A percentile compares a stretch with the other conserved stretches of the same genome.
These are phyloP conservation scores for Vickermania ingenoplastis DNA, from an alignment of 208 protist species.

Conservation along the genomic window DNA sequence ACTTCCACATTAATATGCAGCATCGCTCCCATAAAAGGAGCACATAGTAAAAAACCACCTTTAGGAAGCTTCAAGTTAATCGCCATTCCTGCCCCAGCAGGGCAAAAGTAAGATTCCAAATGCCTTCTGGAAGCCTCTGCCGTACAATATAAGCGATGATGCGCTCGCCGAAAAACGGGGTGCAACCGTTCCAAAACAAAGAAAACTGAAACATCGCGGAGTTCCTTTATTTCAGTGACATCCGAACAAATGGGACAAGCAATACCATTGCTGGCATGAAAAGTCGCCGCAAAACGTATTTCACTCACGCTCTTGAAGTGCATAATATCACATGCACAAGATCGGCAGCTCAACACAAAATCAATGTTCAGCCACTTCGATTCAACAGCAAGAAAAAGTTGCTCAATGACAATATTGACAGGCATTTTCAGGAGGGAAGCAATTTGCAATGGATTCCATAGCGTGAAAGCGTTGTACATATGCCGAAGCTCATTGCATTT, in stretches of 20 bases:
- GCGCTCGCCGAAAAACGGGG: conserved; percentile 26
- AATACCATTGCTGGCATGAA: conserved; percentile 51
- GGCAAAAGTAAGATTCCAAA: conserved; percentile 68
- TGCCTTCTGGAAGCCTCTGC: conserved; percentile 32
- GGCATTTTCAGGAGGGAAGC: conserved; percentile 37
- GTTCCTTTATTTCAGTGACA: conserved; percentile 32
- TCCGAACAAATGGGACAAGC: conserved; percentile 76
- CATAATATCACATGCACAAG: conserved; percentile 65
- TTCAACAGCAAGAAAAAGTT: conserved; percentile 68
- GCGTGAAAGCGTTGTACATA: conserved; percentile 49
- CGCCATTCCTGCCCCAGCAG: conserved; percentile 39
- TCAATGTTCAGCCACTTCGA: conserved; percentile 35
- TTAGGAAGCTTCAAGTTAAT: conserved; percentile 39
- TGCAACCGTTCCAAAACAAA: conserved; percentile 40
- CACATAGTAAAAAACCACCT: conserved; percentile 50
- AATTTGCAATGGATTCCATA: conserved; percentile 68
- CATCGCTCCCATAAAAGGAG: conserved; percentile 43
- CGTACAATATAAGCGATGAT: conserved; percentile 68
- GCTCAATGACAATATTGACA: conserved; percentile 51
- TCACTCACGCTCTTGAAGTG: conserved; percentile 45
- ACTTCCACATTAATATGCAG: conserved; percentile 48
- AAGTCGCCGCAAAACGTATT: conserved; percentile 51
- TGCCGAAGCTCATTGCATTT: conserved; percentile 36
- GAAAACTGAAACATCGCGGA: conserved; percentile 52
- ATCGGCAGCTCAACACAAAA: conserved; percentile 66